Evolutionary conservation across 2,329 filamentous ascomycete species (phyloP), one percentile per base, ranked within the genome.

Genomic region (Corinectria fuckeliana): DNA sequence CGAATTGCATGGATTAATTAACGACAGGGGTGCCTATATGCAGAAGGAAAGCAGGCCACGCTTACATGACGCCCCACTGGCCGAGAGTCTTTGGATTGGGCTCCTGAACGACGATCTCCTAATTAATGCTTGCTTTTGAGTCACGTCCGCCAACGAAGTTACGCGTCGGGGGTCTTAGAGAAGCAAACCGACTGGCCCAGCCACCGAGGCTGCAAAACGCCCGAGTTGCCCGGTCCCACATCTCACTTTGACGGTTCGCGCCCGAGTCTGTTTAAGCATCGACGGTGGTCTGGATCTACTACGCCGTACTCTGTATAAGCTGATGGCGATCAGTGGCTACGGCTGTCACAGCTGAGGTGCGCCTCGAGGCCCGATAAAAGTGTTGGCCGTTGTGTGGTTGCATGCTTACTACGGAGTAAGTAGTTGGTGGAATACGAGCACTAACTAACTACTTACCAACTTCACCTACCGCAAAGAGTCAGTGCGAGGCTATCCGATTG

Each of bases 11-110:
- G 47, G 58, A 32, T 39, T 36, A 52, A 50, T 50, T 66, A 62
- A 59, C 26, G 58, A 60, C 63, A 42, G 52, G 62, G 60, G 54
- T 52, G 20, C n/a, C 38, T 61, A 64, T 65, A 65, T 25, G 20
- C 48, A 54, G 38, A 58, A 34, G 47, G 52, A 60, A 69, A 68
- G 62, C 62, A 62, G 64, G 56, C 62, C 60, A 68, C 52, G 58
- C 55, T 65, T 61, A 61, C 65, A 67, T 62, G 58, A 50, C 53
- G 48, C 53, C 58, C 62, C 63, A 39, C 56, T 30, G 58, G 50
- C 47, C 44, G 30, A 57, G 53, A 61, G 50, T 32, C 48, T 47
- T 45, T 58, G 44, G 30, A 23, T 50, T 56, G 48, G 51, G 51
- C 34, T 48, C 32, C 21, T 34, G 45, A 55, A 56, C 63, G 53